Percentiles rank a stretch among this genome's conserved stretches.
Evolutionary conservation across 352 stramenopile genomes (phyloP).

Genomic region (Pythium diclinum): DNA sequence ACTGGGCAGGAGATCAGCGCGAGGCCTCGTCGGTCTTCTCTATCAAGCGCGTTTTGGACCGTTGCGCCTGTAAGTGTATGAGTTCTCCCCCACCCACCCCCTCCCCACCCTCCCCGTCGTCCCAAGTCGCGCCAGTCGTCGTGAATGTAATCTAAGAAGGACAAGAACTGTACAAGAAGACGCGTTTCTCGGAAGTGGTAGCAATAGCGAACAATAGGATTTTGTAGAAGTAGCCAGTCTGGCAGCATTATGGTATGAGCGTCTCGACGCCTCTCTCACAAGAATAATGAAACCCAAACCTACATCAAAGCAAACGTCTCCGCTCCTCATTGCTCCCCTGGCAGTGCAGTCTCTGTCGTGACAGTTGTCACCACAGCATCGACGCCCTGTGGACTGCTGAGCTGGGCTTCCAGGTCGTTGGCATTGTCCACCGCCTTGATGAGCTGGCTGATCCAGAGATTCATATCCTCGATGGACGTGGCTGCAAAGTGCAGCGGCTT

Average conservation of each 20-base stretch:
- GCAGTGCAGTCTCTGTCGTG: background rate
- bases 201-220: slow-evolving; percentile 29
- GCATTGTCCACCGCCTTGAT: slow-evolving; percentile 60
- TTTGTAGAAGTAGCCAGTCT: slow-evolving; percentile 26
- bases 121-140: slow-evolving; percentile 5
- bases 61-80: slow-evolving; percentile 7
- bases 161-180: slow-evolving; percentile 24
- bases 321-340: background rate
- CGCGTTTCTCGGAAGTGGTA: slow-evolving; percentile 24
- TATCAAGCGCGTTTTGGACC: slow-evolving; percentile 13
- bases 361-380: background rate
- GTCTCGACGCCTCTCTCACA: slow-evolving; percentile 10
- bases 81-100: background rate
- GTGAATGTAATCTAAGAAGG: slow-evolving; percentile 28
- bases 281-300: slow-evolving; percentile 8
- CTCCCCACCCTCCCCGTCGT: background rate
- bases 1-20: background rate
- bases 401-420: slow-evolving; percentile 42
- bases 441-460: slow-evolving; percentile 58
- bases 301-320: background rate
- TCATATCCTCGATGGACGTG: slow-evolving; percentile 63
- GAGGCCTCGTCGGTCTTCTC: background rate
- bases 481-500: slow-evolving; percentile 59
- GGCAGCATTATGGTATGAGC: slow-evolving; percentile 18
- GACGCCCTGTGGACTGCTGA: slow-evolving; percentile 1